phyloP scores from a whole-genome alignment of 176 grass and related monocot species.

The Melocanna baccifera region DNA sequence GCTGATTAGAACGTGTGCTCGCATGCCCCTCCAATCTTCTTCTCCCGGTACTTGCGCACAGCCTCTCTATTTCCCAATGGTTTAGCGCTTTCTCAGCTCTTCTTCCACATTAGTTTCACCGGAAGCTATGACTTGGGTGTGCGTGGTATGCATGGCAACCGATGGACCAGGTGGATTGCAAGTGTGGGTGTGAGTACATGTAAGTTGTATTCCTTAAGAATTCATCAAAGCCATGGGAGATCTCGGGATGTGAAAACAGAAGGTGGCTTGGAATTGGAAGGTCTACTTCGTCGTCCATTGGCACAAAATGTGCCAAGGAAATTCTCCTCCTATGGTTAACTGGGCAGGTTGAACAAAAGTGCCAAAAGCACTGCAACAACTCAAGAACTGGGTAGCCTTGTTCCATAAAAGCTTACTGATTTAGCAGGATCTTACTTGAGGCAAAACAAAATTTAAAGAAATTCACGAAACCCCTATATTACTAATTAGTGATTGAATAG shows the following conservation, averaged over 20 bases:
- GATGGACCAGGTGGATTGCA: constrained; percentile 54
- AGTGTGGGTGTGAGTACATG: constrained; percentile 73
- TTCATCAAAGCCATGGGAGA: constrained; percentile 59
- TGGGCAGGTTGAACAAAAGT: constrained; percentile 26
- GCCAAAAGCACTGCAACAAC: constrained; percentile 29
- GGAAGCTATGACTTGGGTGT: constrained; percentile 51
- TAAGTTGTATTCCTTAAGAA: constrained; percentile 42
- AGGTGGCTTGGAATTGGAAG: constrained; percentile 62
- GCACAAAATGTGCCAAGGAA: constrained; percentile 28
- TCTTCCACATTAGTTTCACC: constrained; percentile 31
- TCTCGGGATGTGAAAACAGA: constrained; percentile 55
- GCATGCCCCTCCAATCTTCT: constrained; percentile 74
- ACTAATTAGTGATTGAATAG: constrained; percentile 36
- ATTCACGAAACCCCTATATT: constrained; percentile 44
- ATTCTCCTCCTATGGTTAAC: constrained; percentile 30
- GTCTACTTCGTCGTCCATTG: constrained; percentile 66
- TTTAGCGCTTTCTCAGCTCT: constrained; percentile 40
- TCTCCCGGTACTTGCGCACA: constrained; percentile 90
- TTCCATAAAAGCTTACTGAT: constrained; percentile 43
- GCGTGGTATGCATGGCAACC: constrained; percentile 46
- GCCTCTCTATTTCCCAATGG: constrained; percentile 73
- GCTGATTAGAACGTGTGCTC: constrained; percentile 72
- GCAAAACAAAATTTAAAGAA: constrained; percentile 14
- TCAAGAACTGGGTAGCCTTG: constrained; percentile 33
- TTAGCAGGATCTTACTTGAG: constrained; percentile 8